These are phyloP conservation scores for Ormosia emarginata DNA, from an alignment of 306 rosid species.

Conservation along the genomic window DNA sequence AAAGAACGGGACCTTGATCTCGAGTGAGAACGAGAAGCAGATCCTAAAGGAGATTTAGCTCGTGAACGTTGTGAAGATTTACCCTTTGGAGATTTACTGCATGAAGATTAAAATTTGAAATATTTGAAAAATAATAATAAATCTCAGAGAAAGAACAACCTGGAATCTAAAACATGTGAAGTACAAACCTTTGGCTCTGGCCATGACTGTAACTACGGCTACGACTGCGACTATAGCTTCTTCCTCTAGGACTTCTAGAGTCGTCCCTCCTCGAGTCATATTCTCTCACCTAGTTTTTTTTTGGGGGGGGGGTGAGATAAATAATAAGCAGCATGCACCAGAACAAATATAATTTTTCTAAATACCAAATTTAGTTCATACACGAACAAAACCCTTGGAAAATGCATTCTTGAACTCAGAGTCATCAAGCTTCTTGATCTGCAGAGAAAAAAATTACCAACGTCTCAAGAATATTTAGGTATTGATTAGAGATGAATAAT, in stretches of 20 bases:
- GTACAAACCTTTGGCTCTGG: conserved; percentile 61
- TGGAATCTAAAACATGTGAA: not conserved
- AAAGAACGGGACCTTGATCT: conserved; percentile 68
- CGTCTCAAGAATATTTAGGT: not conserved
- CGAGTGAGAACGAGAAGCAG: conserved; percentile 62
- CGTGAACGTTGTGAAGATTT: conserved; percentile 82
- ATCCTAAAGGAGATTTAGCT: conserved; percentile 65
- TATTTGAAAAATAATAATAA: not conserved
- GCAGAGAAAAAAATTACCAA: conserved; percentile 15
- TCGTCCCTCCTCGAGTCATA: conserved; percentile 85
- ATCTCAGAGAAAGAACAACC: not conserved
- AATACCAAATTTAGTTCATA: conserved; percentile 33
- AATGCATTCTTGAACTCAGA: conserved; percentile 98
- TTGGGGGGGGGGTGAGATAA: not conserved
- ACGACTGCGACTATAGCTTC: conserved; percentile 90
- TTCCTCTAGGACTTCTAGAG: conserved; percentile 89
- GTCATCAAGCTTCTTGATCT: conserved; percentile 97
- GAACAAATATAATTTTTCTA: not conserved
- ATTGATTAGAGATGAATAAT: not conserved
- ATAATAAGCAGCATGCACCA: not conserved
- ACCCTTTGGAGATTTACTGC: conserved; percentile 95
- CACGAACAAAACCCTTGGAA: conserved; percentile 75
- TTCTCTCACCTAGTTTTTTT: conserved; percentile 63
- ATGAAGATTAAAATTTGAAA: not conserved
- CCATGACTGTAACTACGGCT: conserved; percentile 71